phyloP scores from a whole-genome alignment of 805 yeast genomes.

The Saccharomyces mikatae region DNA sequence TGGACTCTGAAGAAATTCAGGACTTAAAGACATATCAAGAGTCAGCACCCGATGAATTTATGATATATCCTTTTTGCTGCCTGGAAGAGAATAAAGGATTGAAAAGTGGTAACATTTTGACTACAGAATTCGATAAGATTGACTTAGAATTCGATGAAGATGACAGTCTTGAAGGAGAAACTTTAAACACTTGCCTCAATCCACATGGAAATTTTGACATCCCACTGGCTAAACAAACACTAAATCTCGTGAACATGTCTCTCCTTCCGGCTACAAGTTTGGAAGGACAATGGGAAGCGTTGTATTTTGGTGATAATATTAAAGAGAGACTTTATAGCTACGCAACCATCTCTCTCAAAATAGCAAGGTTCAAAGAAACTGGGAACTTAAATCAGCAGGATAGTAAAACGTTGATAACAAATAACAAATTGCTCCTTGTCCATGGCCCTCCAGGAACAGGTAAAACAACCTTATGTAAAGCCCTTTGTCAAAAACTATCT shows the following conservation, averaged over 20 bases:
- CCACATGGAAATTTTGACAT: constrained; percentile 2
- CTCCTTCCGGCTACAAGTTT: constrained; percentile 26
- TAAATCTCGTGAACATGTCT: constrained; percentile 12
- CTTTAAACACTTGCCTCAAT: constrained; percentile 2
- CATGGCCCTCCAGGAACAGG: constrained; percentile 45
- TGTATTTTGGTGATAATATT: constrained; percentile 27
- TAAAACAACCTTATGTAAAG: constrained; percentile 36
- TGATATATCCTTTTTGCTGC: constrained; percentile 12
- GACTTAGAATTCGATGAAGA: constrained; percentile 14
- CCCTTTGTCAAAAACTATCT: constrained; percentile 35
- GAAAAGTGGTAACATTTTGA: constrained; percentile 2
- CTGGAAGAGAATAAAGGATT: constrained; percentile 4
- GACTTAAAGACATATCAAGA: not conserved
- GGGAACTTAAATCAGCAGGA: not conserved
- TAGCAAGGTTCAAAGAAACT: constrained; percentile 13
- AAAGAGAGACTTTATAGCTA: constrained; percentile 29
- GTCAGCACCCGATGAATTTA: not conserved
- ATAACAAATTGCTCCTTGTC: constrained; percentile 25
- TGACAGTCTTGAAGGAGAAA: constrained; percentile 10
- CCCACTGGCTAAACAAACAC: constrained; percentile 14
- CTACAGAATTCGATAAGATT: constrained; percentile 28
- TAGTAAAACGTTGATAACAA: constrained; percentile 6
- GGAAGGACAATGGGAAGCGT: constrained; percentile 32
- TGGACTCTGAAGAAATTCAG: not conserved
- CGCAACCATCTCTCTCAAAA: constrained; percentile 28